A percentile compares a stretch with the other conserved stretches of the same genome.
phyloP scores from a whole-genome alignment of 2,329 filamentous ascomycete genomes.

The Penicillium sp. region DNA sequence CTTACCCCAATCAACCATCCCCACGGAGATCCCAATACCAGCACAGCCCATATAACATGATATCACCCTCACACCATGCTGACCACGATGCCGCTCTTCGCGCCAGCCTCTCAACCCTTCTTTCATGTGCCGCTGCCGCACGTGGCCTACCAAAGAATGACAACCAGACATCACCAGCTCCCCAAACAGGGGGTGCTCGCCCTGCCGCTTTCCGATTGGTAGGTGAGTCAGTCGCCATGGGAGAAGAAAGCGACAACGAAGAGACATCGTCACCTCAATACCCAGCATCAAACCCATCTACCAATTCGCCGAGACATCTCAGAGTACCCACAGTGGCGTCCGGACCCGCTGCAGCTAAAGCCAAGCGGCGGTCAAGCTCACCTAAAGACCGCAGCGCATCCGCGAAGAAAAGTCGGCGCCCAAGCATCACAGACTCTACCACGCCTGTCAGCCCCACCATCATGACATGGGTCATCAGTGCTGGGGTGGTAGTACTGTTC shows the following conservation, averaged over 20 bases:
- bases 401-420: conserved; percentile 38
- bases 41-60: conserved; percentile 65
- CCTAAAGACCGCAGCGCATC: conserved; percentile 41
- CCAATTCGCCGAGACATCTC: conserved; percentile 19
- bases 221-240: conserved; percentile 59
- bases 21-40: conserved; percentile 42
- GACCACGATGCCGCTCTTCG: conserved; percentile 93
- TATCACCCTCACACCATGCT: conserved; percentile 73
- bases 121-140: conserved; percentile 92
- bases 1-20: conserved; percentile 32
- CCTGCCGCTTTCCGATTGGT: conserved; percentile 60
- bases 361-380: conserved; percentile 35
- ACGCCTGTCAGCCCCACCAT: conserved; percentile 57
- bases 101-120: conserved; percentile 87
- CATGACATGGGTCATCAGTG: conserved; percentile 66
- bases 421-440: conserved; percentile 31
- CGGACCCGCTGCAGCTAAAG: conserved; percentile 20
- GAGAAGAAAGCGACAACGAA: conserved; percentile 39
- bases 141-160: conserved; percentile 71
- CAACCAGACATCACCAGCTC: conserved; percentile 22
- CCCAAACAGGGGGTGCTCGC: conserved; percentile 37
- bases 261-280: conserved; percentile 16
- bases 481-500: conserved; percentile 64
- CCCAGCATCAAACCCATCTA: conserved; percentile 21
- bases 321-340: conserved; percentile 21